Conservation (phyloP, 73 alveolate genomes). For the Uronychia binucleata region DNA sequence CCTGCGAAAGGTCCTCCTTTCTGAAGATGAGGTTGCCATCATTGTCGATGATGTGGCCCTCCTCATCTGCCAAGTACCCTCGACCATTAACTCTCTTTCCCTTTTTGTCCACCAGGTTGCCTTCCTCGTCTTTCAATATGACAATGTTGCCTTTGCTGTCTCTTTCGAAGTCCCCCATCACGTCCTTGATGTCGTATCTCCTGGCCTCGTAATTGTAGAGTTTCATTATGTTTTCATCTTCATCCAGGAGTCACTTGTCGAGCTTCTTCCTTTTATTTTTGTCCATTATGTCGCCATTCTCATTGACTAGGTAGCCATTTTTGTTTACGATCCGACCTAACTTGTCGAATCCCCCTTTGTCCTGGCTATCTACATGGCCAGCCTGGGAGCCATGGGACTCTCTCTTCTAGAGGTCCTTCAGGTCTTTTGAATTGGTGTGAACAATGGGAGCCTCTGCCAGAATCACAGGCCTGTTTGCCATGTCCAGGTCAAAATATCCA, state of each 20-base stretch:
- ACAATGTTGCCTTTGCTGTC: conserved; percentile 35
- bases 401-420: conserved; percentile 8
- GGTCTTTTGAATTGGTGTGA: conserved; percentile 36
- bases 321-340: conserved; percentile 32
- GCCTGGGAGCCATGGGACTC: neutral
- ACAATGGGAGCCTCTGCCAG: conserved; percentile 27
- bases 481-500: conserved; percentile 55
- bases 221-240: conserved; percentile 33
- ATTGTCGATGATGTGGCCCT: conserved; percentile 21
- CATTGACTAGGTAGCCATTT: conserved; percentile 35
- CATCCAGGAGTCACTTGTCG: neutral
- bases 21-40: conserved; percentile 29
- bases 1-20: conserved; percentile 22
- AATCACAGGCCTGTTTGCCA: conserved; percentile 11
- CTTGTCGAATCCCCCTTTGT: conserved; percentile 30
- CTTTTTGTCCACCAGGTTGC: conserved; percentile 19
- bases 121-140: conserved; percentile 2
- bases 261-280: conserved; percentile 39
- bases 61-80: conserved; percentile 39
- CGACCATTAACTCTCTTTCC: conserved; percentile 43
- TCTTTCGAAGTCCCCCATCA: conserved; percentile 47
- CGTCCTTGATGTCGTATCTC: conserved; percentile 44
- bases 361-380: conserved; percentile 23
- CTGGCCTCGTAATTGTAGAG: conserved; percentile 52
- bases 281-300: conserved; percentile 41